Evolutionary conservation across 2,329 filamentous ascomycete species (phyloP).

Genomic region (Xylaria sp.): DNA sequence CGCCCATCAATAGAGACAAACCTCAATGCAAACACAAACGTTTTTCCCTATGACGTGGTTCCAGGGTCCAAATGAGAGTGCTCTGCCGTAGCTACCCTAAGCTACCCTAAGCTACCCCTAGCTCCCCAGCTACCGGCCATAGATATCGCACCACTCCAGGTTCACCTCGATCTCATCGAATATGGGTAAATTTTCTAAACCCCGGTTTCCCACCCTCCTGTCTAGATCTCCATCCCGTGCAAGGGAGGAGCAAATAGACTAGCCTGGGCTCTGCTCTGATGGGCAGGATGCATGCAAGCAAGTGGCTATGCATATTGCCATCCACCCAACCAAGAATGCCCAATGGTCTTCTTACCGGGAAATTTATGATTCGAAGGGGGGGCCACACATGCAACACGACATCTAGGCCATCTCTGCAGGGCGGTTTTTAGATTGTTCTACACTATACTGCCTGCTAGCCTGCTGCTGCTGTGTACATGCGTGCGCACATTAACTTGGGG

Average conservation of each 20-base stretch:
- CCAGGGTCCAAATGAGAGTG: conserved; percentile 3
- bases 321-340: conserved; percentile 2
- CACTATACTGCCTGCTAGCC: no score
- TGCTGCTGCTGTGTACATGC: no score
- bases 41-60: conserved; percentile 1
- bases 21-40: conserved; percentile 13
- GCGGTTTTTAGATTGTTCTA: neutral
- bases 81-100: neutral
- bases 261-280: conserved; percentile 5
- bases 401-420: conserved; percentile 17
- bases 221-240: conserved; percentile 7
- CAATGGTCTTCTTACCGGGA: conserved; percentile 16
- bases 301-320: conserved; percentile 19
- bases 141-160: no score
- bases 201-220: conserved; percentile 1
- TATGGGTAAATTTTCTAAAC: conserved; percentile 8
- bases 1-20: conserved; percentile 20
- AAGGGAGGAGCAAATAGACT: conserved; percentile 11
- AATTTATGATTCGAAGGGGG: conserved; percentile 6
- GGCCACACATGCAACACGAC: conserved; percentile 18
- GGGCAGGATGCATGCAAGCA: conserved; percentile 12
- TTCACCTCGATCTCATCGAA: conserved; percentile 11
- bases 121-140: neutral
- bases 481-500: no score
- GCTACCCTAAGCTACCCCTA: conserved; percentile 1